phyloP scores from a whole-genome alignment of 148 eudicot genomes.

The Vaccinium vitisidaea region DNA sequence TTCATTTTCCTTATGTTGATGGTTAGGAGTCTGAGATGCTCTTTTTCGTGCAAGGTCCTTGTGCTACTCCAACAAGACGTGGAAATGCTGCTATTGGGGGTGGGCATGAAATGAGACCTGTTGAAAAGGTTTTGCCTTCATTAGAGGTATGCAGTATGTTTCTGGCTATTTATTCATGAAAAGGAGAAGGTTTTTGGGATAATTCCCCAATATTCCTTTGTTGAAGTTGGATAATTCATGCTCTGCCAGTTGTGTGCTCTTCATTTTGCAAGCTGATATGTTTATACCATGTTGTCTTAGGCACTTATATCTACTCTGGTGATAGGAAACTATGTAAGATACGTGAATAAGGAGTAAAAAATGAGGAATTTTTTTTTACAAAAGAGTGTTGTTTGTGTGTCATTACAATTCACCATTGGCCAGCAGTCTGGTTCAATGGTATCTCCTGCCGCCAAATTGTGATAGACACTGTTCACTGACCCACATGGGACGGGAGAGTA shows the following conservation, averaged over 20 bases:
- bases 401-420: not conserved
- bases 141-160: constrained; percentile 39
- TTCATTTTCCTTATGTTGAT: constrained; percentile 10
- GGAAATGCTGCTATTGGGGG: constrained; percentile 34
- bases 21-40: constrained; percentile 9
- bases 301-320: not conserved
- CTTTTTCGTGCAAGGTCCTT: constrained; percentile 31
- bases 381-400: not conserved
- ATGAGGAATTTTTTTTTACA: not conserved
- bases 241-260: not conserved
- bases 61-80: constrained; percentile 33
- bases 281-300: not conserved
- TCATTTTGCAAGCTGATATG: not conserved
- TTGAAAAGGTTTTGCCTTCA: constrained; percentile 37
- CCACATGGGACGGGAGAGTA: not conserved
- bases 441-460: not conserved
- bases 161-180: not conserved
- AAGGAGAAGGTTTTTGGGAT: not conserved
- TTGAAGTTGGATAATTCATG: not conserved
- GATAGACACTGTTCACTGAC: not conserved
- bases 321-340: not conserved
- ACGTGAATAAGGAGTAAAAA: not conserved
- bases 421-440: not conserved
- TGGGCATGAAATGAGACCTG: constrained; percentile 36
- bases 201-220: not conserved